Conservation (phyloP, 192 early-diverging fungal genomes). For the Backusella circina region DNA sequence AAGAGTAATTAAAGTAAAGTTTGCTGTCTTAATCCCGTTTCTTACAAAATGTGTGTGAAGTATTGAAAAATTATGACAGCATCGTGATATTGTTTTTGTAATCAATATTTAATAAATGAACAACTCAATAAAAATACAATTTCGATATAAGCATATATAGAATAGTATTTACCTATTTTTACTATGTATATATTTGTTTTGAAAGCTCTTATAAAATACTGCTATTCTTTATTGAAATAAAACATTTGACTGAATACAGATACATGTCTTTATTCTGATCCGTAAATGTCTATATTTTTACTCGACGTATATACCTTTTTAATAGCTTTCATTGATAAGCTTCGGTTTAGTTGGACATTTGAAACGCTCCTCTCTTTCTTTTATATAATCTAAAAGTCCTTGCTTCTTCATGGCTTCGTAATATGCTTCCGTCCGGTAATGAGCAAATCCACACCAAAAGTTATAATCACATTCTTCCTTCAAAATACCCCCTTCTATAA, state of each 20-base stretch:
- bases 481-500: slow-evolving; percentile 6
- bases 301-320: neutral
- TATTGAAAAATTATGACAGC: neutral
- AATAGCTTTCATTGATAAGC: neutral
- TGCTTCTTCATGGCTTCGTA: slow-evolving; percentile 3
- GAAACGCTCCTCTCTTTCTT: neutral
- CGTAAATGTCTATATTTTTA: neutral
- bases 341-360: neutral
- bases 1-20: neutral
- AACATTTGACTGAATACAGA: neutral
- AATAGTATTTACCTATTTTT: neutral
- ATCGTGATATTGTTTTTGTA: neutral
- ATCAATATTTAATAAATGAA: neutral
- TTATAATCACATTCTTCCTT: slow-evolving; percentile 23
- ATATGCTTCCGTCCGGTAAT: slow-evolving; percentile 6
- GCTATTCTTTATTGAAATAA: neutral
- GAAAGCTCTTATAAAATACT: neutral
- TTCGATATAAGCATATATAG: neutral
- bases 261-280: neutral
- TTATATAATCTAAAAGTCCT: slow-evolving; percentile 9
- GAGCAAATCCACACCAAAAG: slow-evolving; percentile 10
- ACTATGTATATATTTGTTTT: neutral
- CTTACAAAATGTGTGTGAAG: neutral
- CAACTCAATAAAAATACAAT: neutral
- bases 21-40: neutral